Base-by-base conservation (phyloP, 805 yeast species). In the Priceomyces castillae region DNA sequence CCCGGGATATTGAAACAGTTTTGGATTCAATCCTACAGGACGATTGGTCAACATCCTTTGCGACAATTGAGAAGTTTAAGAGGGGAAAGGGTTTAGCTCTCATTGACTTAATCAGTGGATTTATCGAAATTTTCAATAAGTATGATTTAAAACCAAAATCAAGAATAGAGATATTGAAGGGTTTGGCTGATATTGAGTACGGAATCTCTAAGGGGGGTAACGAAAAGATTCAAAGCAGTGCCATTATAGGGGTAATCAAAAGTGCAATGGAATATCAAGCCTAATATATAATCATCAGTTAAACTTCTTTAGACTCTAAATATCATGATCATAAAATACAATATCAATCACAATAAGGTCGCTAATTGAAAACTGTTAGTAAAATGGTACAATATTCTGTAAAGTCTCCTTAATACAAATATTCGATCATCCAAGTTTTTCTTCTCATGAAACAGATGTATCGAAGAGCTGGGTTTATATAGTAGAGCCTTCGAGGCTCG, bases 131-230 rank as follows among this genome's bases (percentile, higher is more conserved):
- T 14, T 67, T 94, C 42, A 82, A 80, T 42, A 71, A 68, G n/a
- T 81, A 82, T 51, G 86, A 89, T 47, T 67, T 94, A 54, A 74
- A 77, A 49, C 72, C 78, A 1, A 61, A 63, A 22, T 81, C 94
- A 2, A 73, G 95, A 49, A 78, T 82, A 10, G 71, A 72, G 12
- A 71, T 92, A 4, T 68, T 89, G 44, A 76, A 77, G 49, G 89
- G 89, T 1, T 68, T 94, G 41, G 80, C 90, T 11, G 97, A 92
- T 45, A 79, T 94, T 18, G 99, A 94, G 66, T 92, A 90, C 62
- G 84, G 95, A 1, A 83, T 94, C 30, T 81, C 95, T 14, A 82
- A 81, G 60, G 99, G 99, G 7, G 97, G 98, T 2, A 86, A 82
- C 58, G 97, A 90, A 46, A 86, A 83, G 61, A 78, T 94, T 25